Evolutionary conservation across 1,284 basidiomycete species (phyloP).

Genomic region (Trametes pubescens): DNA sequence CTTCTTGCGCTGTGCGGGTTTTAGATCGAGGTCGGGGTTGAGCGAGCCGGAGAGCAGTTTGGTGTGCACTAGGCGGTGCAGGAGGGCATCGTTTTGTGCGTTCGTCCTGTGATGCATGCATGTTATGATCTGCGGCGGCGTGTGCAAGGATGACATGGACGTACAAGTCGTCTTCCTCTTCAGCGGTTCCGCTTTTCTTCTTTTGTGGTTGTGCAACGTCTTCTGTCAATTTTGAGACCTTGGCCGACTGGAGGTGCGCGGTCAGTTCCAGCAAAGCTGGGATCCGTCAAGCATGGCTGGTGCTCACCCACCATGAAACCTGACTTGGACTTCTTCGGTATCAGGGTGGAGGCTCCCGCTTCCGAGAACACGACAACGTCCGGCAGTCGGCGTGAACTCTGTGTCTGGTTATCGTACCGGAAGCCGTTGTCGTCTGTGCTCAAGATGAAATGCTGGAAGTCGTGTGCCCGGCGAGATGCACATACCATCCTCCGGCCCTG

Average conservation of each 20-base stretch:
- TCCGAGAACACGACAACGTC: conserved; percentile 69
- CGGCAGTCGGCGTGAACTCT: conserved; percentile 32
- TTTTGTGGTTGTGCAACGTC: conserved; percentile 40
- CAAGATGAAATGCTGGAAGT: neutral
- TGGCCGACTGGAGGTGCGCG: conserved; percentile 67
- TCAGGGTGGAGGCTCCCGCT: conserved; percentile 17
- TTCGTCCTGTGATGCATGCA: conserved; percentile 60
- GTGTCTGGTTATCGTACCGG: conserved; percentile 21
- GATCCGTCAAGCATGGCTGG: conserved; percentile 1
- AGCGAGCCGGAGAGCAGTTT: conserved; percentile 76
- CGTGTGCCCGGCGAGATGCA: neutral
- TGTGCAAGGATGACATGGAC: conserved; percentile 43
- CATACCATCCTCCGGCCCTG: conserved; percentile 22
- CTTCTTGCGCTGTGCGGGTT: conserved; percentile 70
- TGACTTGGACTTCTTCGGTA: conserved; percentile 23
- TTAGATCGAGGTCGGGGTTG: conserved; percentile 64
- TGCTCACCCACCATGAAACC: conserved; percentile 72
- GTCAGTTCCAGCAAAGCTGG: conserved; percentile 13
- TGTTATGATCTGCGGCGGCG: conserved; percentile 10
- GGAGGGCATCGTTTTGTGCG: conserved; percentile 73
- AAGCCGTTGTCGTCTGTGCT: conserved; percentile 27
- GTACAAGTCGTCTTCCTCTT: conserved; percentile 57
- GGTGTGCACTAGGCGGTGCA: conserved; percentile 81
- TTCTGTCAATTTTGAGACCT: conserved; percentile 65
- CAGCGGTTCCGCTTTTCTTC: conserved; percentile 32